phyloP scores from a whole-genome alignment of 345 rosid genomes.

The Tarenaya hassleriana region DNA sequence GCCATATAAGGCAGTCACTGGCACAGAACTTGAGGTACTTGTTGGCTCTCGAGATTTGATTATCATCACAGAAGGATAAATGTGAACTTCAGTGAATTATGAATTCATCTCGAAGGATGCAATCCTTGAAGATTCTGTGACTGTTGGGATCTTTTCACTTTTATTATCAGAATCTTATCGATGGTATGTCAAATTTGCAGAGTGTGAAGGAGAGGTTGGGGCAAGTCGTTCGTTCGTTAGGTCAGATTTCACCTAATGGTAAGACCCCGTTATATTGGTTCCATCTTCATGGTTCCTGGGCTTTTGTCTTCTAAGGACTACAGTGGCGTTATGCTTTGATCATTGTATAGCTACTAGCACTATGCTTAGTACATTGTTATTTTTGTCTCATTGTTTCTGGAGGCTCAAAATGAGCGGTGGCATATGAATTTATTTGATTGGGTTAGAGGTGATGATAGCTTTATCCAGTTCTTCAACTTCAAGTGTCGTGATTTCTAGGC shows the following conservation, averaged over 20 bases:
- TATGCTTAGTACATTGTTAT: not conserved
- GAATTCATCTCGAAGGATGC: too few species aligned
- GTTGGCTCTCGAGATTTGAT: not conserved
- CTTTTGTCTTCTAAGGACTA: constrained; percentile 1
- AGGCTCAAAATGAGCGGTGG: not conserved
- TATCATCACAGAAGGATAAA: not conserved
- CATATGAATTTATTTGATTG: not conserved
- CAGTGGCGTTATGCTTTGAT: constrained; percentile 6
- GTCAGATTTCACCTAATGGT: constrained; percentile 39
- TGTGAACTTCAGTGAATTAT: too few species aligned
- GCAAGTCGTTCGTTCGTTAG: constrained; percentile 48
- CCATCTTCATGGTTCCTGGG: not conserved
- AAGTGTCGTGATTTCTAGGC: not conserved
- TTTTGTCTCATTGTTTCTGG: not conserved
- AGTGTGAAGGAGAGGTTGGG: constrained; percentile 45
- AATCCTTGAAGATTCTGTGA: too few species aligned
- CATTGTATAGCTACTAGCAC: constrained; percentile 4
- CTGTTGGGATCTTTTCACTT: too few species aligned
- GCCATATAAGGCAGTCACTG: constrained; percentile 58
- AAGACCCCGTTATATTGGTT: constrained; percentile 17
- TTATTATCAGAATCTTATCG: too few species aligned
- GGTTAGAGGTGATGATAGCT: not conserved
- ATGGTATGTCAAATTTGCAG: constrained; percentile 22
- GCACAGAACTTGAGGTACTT: constrained; percentile 66
- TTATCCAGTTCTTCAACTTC: not conserved